Base-by-base conservation (phyloP, 352 stramenopile species). In the Globisporangium irregulare region DNA sequence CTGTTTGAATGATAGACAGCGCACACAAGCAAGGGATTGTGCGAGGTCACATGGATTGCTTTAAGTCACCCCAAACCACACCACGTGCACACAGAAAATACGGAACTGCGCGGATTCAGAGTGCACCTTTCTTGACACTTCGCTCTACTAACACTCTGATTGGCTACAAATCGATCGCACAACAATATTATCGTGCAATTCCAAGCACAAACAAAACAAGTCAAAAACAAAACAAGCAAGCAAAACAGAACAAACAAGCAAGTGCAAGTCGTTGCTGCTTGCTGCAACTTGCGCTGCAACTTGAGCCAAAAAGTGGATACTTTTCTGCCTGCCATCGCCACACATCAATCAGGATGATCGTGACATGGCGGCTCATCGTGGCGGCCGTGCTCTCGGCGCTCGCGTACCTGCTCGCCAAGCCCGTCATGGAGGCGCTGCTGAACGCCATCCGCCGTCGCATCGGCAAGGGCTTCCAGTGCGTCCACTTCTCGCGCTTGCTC, bases 391-490 rank as follows among this genome's bases (percentile, higher is more conserved):
- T 74, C 43, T 72, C 70, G 10, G 29, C 82, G 20, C 80, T 64
- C 46, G 78, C 82, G n/a, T 89, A 89, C 63, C 69, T 91, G 29
- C 62, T 90, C 64, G 76, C 82, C 20, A 75, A 78, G 53, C 81
- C 78, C 4, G 68, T 81, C 15, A 74, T 89, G 51, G 77, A 87
- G 60, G 54, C 77, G 29, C 60, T 93, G 36, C 73, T 93, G 32
- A 70, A 77, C 41, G 66, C 75, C 7, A 73, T 92, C 32, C 81
- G 80, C 50, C 71, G 74, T 3, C 82, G 85, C 38, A 64, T 90
- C 34, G 81, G 81, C 77, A 90, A 91, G 60, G 80, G 77, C 61
- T 87, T 85, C 68, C 81, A 73, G 75, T 89, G 56, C 64, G 77
- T 46, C 22, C 6, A 18, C 2, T 32, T 27, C 60, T 10, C 24